phyloP scores from a whole-genome alignment of 2,329 filamentous ascomycete genomes.

The Cercospora sp. region DNA sequence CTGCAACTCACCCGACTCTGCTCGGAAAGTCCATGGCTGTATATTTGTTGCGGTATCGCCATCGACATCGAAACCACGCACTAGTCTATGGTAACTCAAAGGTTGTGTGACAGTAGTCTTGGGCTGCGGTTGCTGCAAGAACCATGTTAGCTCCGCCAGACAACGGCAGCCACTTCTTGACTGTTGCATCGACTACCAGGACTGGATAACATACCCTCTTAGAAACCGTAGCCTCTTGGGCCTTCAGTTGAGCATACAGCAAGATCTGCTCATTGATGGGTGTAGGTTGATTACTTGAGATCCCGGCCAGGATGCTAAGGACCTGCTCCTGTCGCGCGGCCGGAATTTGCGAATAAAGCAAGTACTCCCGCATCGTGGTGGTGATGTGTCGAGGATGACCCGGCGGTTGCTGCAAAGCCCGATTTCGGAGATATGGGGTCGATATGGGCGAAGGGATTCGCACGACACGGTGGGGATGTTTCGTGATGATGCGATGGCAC shows the following conservation, averaged over 20 bases:
- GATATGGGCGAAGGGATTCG: slow-evolving; percentile 1
- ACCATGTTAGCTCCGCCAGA: not conserved
- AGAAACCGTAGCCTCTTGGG: slow-evolving; percentile 28
- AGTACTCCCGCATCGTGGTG: slow-evolving; percentile 60
- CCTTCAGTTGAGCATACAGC: slow-evolving; percentile 55
- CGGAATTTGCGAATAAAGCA: slow-evolving; percentile 61
- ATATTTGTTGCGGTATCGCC: slow-evolving; percentile 4
- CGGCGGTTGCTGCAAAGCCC: slow-evolving; percentile 1
- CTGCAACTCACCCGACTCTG: slow-evolving; percentile 25
- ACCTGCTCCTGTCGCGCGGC: slow-evolving; percentile 59
- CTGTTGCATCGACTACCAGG: not conserved
- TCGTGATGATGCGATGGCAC: slow-evolving; percentile 4
- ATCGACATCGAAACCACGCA: slow-evolving; percentile 23
- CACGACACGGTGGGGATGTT: not conserved
- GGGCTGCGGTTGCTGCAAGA: slow-evolving; percentile 18
- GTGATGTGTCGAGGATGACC: not conserved
- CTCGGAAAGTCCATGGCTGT: slow-evolving; percentile 30
- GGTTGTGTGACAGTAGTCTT: slow-evolving; percentile 12
- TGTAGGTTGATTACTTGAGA: slow-evolving; percentile 62
- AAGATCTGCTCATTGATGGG: slow-evolving; percentile 56
- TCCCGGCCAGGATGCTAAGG: slow-evolving; percentile 61
- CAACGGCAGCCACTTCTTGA: not conserved
- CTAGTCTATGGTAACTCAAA: slow-evolving; percentile 29
- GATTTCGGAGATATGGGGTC: slow-evolving; percentile 14
- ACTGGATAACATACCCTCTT: slow-evolving; percentile 24